Base-by-base conservation (phyloP, 1,284 basidiomycete species). In the Trametes polyzona region DNA sequence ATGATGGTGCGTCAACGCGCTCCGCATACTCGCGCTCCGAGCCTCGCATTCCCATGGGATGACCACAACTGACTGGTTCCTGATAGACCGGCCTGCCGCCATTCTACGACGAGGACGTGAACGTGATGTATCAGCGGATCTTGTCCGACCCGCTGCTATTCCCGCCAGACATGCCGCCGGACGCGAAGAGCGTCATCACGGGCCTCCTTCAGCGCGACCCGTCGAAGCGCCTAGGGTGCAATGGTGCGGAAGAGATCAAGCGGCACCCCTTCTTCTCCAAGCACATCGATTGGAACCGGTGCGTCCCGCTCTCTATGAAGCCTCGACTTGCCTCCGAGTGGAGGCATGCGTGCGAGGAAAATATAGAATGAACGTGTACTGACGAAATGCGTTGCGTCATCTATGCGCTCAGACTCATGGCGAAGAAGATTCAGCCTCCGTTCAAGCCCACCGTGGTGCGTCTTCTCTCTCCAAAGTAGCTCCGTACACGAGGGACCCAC, bases 61-160 rank as follows among this genome's bases (percentile, higher is more conserved):
- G 32, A 16, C 44, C n/a, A n/a, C n/a, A n/a, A n/a, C n/a, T 29
- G n/a, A n/a, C 43, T 59, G 24, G 42, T 41, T 37, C 42, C 3
- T 6, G 11, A 12, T 32, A 95, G 86, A 95, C 95, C 8, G 96
- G 96, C 23, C 83, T 99, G 16, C 96, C 96, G 23, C 96, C 96
- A 0, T 99, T 98, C 82, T 99, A 98, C 74, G 96, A 98, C 72
- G 96, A 98, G 73, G 96, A 98, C 70, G 95, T 96, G 46, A 96
- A 97, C 78, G 90, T 92, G 51, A 96, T 95, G 94, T 99, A 99
- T 76, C 94, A 97, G 74, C 92, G 96, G 66, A 99, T 99, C 70
- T 83, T 99, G 17, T 86, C 90, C 19, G 95, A 99, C 71, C 96
- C 96, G 0, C 83, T 99, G 40, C 83, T 92, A 23, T 99, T 99